Evolutionary conservation across 495 filamentous ascomycete species (phyloP).

Genomic region (Hyaloscypha variabilis): DNA sequence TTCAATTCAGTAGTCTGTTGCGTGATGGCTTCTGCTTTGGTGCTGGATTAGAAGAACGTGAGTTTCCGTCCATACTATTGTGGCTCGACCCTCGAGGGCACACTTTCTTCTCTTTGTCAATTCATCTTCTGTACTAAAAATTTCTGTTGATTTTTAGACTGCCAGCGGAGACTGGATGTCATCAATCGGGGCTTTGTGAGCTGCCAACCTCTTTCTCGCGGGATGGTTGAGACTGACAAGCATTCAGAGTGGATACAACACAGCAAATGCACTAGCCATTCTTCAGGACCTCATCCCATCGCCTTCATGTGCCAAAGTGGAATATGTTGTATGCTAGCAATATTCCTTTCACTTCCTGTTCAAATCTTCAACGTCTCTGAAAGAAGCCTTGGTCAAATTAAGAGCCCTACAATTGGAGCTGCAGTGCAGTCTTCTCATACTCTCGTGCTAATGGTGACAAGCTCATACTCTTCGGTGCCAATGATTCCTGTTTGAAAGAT

Average conservation of each 20-base stretch:
- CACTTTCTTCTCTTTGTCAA: not conserved
- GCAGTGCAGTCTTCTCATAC: not conserved
- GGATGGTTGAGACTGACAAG: not conserved
- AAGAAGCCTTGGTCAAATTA: no score
- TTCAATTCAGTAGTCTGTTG: slow-evolving; percentile 37
- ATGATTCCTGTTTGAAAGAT: slow-evolving; percentile 58
- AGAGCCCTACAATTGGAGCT: no score
- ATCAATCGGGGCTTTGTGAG: slow-evolving; percentile 59
- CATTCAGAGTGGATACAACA: slow-evolving; percentile 65
- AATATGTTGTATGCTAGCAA: slow-evolving; percentile 47
- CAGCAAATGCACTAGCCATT: slow-evolving; percentile 59
- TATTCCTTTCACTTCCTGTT: slow-evolving; percentile 45
- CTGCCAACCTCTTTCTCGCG: not conserved
- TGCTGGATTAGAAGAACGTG: slow-evolving; percentile 72
- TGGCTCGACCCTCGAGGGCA: not conserved
- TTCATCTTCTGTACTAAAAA: not conserved
- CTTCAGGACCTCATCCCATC: slow-evolving; percentile 47
- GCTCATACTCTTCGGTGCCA: slow-evolving; percentile 65
- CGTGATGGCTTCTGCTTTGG: slow-evolving; percentile 69
- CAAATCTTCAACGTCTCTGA: not conserved
- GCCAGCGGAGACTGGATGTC: slow-evolving; percentile 65
- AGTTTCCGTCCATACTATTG: slow-evolving; percentile 20
- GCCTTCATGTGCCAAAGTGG: slow-evolving; percentile 55
- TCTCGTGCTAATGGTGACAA: not conserved
- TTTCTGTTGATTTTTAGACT: slow-evolving; percentile 39